Percentiles rank a stretch among this genome's conserved stretches.
Evolutionary conservation across 441 rosid species (phyloP).

Genomic region (Bocquillonia castaneifolia): DNA sequence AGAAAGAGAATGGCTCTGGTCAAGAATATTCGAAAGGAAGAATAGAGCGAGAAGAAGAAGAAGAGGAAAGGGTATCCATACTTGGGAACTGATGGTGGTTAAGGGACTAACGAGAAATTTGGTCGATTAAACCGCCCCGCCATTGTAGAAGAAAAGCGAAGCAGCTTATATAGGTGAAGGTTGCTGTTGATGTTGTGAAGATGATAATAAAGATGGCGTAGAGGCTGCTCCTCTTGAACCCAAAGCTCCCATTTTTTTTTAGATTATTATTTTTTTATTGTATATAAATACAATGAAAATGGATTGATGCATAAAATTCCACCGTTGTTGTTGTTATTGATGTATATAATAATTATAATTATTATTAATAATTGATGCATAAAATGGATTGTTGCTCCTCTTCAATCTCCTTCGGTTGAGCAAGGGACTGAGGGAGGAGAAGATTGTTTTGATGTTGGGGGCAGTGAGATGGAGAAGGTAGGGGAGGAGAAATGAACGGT

Average conservation of each 20-base stretch:
- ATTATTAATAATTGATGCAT: too few relatives aligned
- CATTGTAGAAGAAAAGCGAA: slow-evolving; percentile 83
- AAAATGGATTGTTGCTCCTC: too few relatives aligned
- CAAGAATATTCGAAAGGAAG: slow-evolving; percentile 41
- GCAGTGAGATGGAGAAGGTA: too few relatives aligned
- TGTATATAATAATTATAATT: too few relatives aligned
- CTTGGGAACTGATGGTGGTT: slow-evolving; percentile 59
- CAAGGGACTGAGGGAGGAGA: too few relatives aligned
- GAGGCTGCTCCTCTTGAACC: slow-evolving; percentile 41
- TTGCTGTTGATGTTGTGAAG: slow-evolving; percentile 17
- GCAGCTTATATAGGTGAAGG: slow-evolving; percentile 52
- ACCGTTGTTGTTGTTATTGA: too few relatives aligned
- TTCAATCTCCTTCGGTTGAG: too few relatives aligned
- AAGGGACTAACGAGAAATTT: slow-evolving; percentile 55
- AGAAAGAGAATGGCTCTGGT: slow-evolving; percentile 43
- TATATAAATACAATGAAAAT: too few relatives aligned
- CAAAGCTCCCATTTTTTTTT: slow-evolving; percentile 55
- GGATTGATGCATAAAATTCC: too few relatives aligned
- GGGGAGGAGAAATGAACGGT: too few relatives aligned
- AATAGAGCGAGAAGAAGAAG: slow-evolving; percentile 16
- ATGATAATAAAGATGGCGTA: slow-evolving; percentile 25
- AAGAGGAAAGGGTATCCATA: slow-evolving; percentile 28
- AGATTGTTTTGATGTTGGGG: too few relatives aligned
- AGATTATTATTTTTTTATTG: too few relatives aligned
- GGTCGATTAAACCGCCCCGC: slow-evolving; percentile 73